Percentiles rank a stretch among this genome's conserved stretches.
Evolutionary conservation across 2,329 filamentous ascomycete genomes (phyloP).

Genomic region (Exophiala bonariae): DNA sequence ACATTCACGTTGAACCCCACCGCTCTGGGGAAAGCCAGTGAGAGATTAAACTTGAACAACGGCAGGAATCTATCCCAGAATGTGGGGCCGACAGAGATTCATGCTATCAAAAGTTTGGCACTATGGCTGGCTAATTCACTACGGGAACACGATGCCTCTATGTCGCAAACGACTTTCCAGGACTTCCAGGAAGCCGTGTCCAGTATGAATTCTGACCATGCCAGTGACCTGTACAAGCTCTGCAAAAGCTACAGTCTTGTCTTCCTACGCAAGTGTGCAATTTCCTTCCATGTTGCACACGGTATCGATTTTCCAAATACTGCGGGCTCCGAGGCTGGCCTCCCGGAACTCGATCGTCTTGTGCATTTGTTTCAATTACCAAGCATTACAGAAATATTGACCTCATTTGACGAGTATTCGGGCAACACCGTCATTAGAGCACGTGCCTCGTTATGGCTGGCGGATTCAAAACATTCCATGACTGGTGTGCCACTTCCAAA

Average conservation of each 20-base stretch:
- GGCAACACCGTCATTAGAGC: constrained; percentile 45
- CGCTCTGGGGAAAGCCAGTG: constrained; percentile 12
- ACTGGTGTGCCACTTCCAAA: constrained; percentile 17
- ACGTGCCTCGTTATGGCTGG: constrained; percentile 70
- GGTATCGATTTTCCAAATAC: constrained; percentile 83
- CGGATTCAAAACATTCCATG: constrained; percentile 53
- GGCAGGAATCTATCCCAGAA: not conserved
- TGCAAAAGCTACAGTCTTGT: constrained; percentile 81
- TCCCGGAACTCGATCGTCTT: constrained; percentile 79
- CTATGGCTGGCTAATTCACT: constrained; percentile 11
- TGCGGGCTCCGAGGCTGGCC: constrained; percentile 61
- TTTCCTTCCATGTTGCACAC: constrained; percentile 84
- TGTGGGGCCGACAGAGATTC: constrained; percentile 2
- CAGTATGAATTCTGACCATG: constrained; percentile 10
- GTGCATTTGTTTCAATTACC: constrained; percentile 74
- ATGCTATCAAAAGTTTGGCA: constrained; percentile 12
- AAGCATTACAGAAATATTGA: constrained; percentile 75
- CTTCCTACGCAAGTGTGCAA: constrained; percentile 80
- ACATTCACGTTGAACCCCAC: constrained; percentile 48
- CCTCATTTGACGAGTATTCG: constrained; percentile 49
- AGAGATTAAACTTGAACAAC: constrained; percentile 14
- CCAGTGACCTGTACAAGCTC: constrained; percentile 28
- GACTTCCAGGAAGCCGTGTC: not conserved
- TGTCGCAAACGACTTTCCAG: not conserved
- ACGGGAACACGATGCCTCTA: not conserved